Conservation (phyloP, 176 grass and related monocot genomes). For the Avena atlantica region DNA sequence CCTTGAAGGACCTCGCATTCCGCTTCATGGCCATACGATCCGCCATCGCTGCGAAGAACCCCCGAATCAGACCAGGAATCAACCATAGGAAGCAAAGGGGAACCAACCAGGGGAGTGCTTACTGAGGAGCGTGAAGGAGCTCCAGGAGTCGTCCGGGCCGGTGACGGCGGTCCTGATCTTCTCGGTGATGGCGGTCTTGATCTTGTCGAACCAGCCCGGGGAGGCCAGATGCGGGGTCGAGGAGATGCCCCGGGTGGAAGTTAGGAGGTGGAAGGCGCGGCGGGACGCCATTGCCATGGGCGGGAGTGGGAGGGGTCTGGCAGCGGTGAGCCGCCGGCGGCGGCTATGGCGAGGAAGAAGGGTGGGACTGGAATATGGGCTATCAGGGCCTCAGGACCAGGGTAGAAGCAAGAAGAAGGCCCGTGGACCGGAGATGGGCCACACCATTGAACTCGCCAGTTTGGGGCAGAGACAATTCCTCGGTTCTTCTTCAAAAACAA, state of each 20-base stretch:
- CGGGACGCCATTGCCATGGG: constrained; percentile 38
- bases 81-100: neutral
- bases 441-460: too few relatives aligned
- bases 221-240: constrained; percentile 69
- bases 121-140: constrained; percentile 71
- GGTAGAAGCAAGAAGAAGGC: too few relatives aligned
- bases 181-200: constrained; percentile 84
- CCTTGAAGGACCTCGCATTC: too few relatives aligned
- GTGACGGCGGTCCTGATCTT: constrained; percentile 47
- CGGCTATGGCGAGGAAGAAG: too few relatives aligned
- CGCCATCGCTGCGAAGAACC: too few relatives aligned
- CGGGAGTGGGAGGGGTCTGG: neutral
- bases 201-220: constrained; percentile 88
- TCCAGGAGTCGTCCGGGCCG: neutral
- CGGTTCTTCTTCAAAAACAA: too few relatives aligned
- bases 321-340: constrained; percentile 31
- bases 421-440: too few relatives aligned
- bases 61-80: neutral
- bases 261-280: constrained; percentile 47
- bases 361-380: too few relatives aligned
- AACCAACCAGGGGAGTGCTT: neutral
- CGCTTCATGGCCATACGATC: too few relatives aligned
- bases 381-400: too few relatives aligned
- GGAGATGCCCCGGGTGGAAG: constrained; percentile 62
- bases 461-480: too few relatives aligned